These are phyloP conservation scores for Populus ilicifolia DNA, from an alignment of 345 rosid species.

Conservation along the genomic window DNA sequence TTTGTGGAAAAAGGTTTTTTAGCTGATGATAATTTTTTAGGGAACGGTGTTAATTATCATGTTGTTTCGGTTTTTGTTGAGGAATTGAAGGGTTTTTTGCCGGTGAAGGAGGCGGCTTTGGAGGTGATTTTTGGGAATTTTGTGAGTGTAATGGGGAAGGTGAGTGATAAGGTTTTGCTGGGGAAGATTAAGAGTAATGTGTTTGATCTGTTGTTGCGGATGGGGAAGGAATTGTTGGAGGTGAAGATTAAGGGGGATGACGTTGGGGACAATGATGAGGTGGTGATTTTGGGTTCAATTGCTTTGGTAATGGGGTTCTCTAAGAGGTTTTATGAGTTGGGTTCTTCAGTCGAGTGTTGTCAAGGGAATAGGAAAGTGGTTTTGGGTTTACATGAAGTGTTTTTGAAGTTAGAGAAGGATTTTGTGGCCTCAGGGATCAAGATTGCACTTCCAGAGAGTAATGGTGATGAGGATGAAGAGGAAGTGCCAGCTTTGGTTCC, in stretches of 20 bases:
- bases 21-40: conserved; percentile 52
- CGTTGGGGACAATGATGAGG: conserved; percentile 45
- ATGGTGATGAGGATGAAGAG: conserved; percentile 26
- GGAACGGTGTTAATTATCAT: conserved; percentile 83
- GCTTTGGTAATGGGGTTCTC: conserved; percentile 55
- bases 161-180: conserved; percentile 58
- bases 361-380: conserved; percentile 88
- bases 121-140: conserved; percentile 50
- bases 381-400: conserved; percentile 58
- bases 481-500: conserved; percentile 62
- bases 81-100: conserved; percentile 66
- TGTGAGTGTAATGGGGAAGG: conserved; percentile 47
- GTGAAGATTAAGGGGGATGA: conserved; percentile 38
- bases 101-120: conserved; percentile 44
- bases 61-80: conserved; percentile 67
- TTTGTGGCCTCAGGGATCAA: conserved; percentile 38
- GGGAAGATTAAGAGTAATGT: conserved; percentile 68
- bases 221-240: conserved; percentile 57
- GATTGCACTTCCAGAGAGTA: conserved; percentile 37
- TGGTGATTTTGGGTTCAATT: conserved; percentile 51
- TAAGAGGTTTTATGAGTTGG: conserved; percentile 62
- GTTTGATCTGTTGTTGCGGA: conserved; percentile 55
- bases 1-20: conserved; percentile 48
- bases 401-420: conserved; percentile 73
- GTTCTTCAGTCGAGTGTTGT: conserved; percentile 59